phyloP scores from a whole-genome alignment of 1,139 yeast genomes.

The Taiozyma sp. region DNA sequence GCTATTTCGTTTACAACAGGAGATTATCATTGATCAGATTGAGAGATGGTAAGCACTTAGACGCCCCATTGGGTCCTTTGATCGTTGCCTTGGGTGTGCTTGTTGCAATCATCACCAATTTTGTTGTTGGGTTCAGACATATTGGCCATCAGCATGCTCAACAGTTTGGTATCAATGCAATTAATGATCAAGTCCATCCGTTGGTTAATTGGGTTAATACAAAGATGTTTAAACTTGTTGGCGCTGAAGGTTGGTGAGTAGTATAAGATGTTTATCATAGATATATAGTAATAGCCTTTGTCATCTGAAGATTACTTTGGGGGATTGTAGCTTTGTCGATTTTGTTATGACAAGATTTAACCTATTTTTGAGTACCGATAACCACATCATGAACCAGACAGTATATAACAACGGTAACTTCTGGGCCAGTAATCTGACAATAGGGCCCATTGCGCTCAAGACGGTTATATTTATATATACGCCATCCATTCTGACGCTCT shows the following conservation, averaged over 20 bases:
- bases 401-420: too few species aligned
- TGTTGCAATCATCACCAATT: constrained; percentile 65
- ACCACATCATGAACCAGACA: too few species aligned
- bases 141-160: constrained; percentile 27
- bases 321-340: too few species aligned
- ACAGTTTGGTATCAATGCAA: constrained; percentile 1
- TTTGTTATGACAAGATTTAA: too few species aligned
- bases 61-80: constrained; percentile 85
- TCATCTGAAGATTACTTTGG: too few species aligned
- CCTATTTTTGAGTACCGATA: too few species aligned
- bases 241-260: constrained; percentile 19
- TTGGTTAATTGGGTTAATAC: constrained; percentile 25
- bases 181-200: constrained; percentile 22
- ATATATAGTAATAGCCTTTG: background rate
- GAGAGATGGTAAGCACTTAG: constrained; percentile 84
- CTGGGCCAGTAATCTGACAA: too few species aligned
- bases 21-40: constrained; percentile 72
- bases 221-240: constrained; percentile 28
- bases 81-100: constrained; percentile 69
- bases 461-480: too few species aligned
- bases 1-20: constrained; percentile 68
- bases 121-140: constrained; percentile 55
- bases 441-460: too few species aligned
- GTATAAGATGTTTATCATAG: background rate
- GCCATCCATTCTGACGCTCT: too few species aligned